Evolutionary conservation across 2,329 filamentous ascomycete species (phyloP), one percentile per base, ranked within the genome.

Genomic region (Penicillium palitans): DNA sequence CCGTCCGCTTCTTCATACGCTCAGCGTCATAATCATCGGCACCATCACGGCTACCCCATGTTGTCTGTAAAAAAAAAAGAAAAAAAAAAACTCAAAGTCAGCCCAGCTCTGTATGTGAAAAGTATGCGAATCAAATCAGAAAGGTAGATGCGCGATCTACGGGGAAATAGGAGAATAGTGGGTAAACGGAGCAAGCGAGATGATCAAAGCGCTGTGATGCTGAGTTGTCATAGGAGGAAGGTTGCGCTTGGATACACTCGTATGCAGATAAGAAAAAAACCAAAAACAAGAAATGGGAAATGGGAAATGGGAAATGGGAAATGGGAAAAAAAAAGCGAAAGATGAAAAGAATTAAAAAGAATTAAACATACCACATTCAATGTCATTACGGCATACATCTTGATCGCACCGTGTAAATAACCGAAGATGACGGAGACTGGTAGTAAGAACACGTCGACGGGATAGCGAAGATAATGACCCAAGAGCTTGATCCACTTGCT

Each of bases 31-130:
- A 90, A 66, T 89, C 84, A 76, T 97, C 93, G 71, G 91, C 93
- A 68, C 95, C 93, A 68, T 91, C 90, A 76, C 93, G 89, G 78
- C 91, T 96, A 71, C 93, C 93, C 93, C 93, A 97, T 52, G 92
- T 93, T 45, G 93, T 97, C 93, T 97, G 59, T 51, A 47, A 61
- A 46, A 46, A 25, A 35, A 62, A 49, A 3, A n/a, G n/a, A n/a
- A 25, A 33, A 62, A 46, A 67, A 31, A 33, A 33, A 25, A 29
- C 21, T 51, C 27, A 17, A 25, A 68, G 40, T 57, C 40, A 52
- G 47, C 10, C n/a, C 13, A 57, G 54, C 31, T 52, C 40, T 45
- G 33, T 12, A 46, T 57, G 27, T 35, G 42, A 52, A 40, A 25
- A 33, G 6, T 25, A 45, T 47, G 44, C 51, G 60, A 33, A 33